Evolutionary conservation across 306 rosid species (phyloP), one percentile per base, ranked within the genome.

Genomic region (Hippophae gyantsensis): DNA sequence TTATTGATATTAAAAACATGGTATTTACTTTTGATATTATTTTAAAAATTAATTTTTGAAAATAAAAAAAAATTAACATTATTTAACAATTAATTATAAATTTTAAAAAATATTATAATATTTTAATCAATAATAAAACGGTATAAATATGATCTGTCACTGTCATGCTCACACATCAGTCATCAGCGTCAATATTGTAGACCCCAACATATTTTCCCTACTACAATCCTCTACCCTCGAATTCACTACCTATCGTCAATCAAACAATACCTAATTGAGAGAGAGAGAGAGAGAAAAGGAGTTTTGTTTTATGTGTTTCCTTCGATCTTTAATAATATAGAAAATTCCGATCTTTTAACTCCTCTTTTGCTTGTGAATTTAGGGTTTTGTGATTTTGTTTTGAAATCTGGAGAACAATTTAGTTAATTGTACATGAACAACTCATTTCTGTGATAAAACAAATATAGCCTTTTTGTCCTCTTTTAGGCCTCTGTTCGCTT

Each of bases 91-190:
- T 18, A 18, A 18, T 18, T 18, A 18, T 18, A 18, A 18, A 18
- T 18, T 18, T 18, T 18, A 18, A 18, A 18, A 18, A 18, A 18
- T 18, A 18, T 18, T 18, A 18, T 18, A 18, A 18, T 18, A 18
- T 18, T 18, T 18, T 18, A 18, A 18, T 18, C 23, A 18, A 18
- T 18, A 18, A 18, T 18, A 18, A 18, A 18, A 18, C 23, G 23
- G 23, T 18, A 18, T 18, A 18, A 18, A 18, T 18, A 18, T 18
- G 23, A 18, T 18, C 1, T 18, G 38, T 32, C 38, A 32, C 38
- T 32, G 38, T 75, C 78, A 77, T 78, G 84, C 82, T 64, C 68
- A 70, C 76, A 52, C 6, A 60, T 58, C 54, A 54, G 54, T 70
- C 58, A 52, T 82, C 80, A 27, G 62, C 76, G 45, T 54, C 57